phyloP scores from a whole-genome alignment of 208 protist genomes.

The Leishmania major region DNA sequence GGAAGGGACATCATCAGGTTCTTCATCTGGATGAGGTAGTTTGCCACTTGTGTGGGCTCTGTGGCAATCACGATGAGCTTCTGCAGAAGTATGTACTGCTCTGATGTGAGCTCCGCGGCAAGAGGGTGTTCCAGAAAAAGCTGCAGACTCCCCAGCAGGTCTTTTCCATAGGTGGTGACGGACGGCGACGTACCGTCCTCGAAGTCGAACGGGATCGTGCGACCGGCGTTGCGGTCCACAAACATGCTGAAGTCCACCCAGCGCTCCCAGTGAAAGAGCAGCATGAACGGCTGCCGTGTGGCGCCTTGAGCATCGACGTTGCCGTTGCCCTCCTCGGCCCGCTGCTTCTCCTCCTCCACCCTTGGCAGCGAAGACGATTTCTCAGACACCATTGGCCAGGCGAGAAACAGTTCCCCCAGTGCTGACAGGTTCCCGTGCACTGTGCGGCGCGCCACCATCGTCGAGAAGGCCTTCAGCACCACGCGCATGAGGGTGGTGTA shows the following conservation, averaged over 20 bases:
- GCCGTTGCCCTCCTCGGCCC: background rate
- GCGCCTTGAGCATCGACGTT: background rate
- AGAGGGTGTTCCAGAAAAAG: constrained; percentile 59
- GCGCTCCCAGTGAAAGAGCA: constrained; percentile 84
- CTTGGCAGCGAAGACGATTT: no score
- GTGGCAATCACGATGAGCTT: constrained; percentile 57
- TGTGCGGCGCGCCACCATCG: constrained; percentile 70
- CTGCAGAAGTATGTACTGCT: constrained; percentile 63
- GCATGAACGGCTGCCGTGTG: constrained; percentile 36
- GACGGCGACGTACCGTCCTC: constrained; percentile 36
- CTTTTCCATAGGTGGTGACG: constrained; percentile 57
- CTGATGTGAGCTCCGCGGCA: constrained; percentile 44
- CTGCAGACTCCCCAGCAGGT: constrained; percentile 54
- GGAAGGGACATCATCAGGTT: constrained; percentile 67
- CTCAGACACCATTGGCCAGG: constrained; percentile 21
- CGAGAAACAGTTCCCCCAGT: constrained; percentile 68
- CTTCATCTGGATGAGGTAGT: constrained; percentile 75
- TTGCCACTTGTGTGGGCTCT: constrained; percentile 73
- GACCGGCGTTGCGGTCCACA: constrained; percentile 81
- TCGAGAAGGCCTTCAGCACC: constrained; percentile 54
- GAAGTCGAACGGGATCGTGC: constrained; percentile 66
- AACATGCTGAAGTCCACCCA: constrained; percentile 91
- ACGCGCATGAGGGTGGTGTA: constrained; percentile 63
- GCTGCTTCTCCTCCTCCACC: background rate
- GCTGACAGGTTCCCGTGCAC: constrained; percentile 65